Base-by-base conservation (phyloP, 805 yeast species). In the Cyberlindnera petersonii region DNA sequence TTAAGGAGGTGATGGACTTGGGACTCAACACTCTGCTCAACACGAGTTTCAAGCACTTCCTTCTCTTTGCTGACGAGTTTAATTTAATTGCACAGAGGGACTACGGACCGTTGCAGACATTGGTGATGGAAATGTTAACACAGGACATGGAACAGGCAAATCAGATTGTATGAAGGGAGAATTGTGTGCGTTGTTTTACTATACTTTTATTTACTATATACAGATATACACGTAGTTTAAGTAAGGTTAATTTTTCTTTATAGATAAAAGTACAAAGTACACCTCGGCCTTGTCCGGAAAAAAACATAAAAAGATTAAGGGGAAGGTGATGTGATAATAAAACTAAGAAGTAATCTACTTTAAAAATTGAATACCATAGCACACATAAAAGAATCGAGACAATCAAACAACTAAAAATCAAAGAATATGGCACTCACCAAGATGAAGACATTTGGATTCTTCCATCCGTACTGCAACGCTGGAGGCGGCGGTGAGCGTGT, bases 401-500 rank as follows among this genome's bases (percentile, higher is more conserved):
- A 8, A 29, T 11, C 32, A 19, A 30, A 19, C 23, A 11, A 20
- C 16, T 5, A 15, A 26, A 24, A 15, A 11, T 13, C 18, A 17
- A n/a, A 21, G 4, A 11, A 15, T n/a, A 34, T 30, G 28, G 33
- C 37, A 9, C 18, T 23, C 29, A 27, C 31, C 11, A 35, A 20
- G 34, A 14, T 24, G 33, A 46, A 43, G 26, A 60, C 86, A 9
- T 82, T 68, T 57, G 99, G 98, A 6, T 89, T 84, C 55, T 88
- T 93, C 66, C 99, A 93, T 63, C 98, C 98, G 0, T 85, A 82
- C 52, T 88, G 96, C 47, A 86, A 85, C 58, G 94, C 96, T 27
- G 96, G 95, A 32, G 99, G 99, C 15, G 99, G 99, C 22, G 99
- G 99, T 18, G 99, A 93, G 58, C 76, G 91, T 40, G 98, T 93